Evolutionary conservation across 108 stramenopile species (phyloP), one percentile per base, ranked within the genome.

Genomic region (Mediolabrus comicus): DNA sequence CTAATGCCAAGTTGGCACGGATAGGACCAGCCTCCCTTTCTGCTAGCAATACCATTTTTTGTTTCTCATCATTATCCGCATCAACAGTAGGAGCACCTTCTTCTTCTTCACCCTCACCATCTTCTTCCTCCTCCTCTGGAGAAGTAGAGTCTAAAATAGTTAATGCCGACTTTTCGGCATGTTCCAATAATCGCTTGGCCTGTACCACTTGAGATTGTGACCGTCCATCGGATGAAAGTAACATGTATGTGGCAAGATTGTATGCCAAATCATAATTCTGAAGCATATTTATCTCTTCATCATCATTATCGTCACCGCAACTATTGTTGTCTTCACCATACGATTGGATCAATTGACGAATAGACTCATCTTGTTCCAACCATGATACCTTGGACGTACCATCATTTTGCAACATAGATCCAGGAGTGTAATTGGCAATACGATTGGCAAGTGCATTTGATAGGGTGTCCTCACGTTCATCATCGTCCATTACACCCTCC

Each of bases 201-300:
- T 69, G 62, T 19, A 65, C 19, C n/a, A 77, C 35, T 6, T 55
- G 46, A 34, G 56, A 39, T 2, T 35, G 62, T 38, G 57, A 29
- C 14, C 76, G 64, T 0, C 62, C 54, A 51, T 77, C 76, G n/a
- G 76, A 69, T 14, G 76, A 77, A 3, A 80, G 62, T 3, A 80
- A 39, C n/a, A 80, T 68, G 52, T 58, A 71, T 6, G 71, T 72
- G 62, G 74, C 79, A 1, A 70, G 30, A 58, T 80, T 80, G 39
- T 73, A 72, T 29, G 79, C 79, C 39, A 80, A 46, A 63, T 80
- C 79, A 46, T 80, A 80, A 59, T 80, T 80, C 43, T 75, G 69
- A n/a, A 80, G 65, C 36, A 71, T 55, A 13, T 63, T 30, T 13
- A 53, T 41, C 3, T 2, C 27, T 22, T 67, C 41, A 26, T 53